Conservation (phyloP, 148 eudicot species). For the Silene latifolia region DNA sequence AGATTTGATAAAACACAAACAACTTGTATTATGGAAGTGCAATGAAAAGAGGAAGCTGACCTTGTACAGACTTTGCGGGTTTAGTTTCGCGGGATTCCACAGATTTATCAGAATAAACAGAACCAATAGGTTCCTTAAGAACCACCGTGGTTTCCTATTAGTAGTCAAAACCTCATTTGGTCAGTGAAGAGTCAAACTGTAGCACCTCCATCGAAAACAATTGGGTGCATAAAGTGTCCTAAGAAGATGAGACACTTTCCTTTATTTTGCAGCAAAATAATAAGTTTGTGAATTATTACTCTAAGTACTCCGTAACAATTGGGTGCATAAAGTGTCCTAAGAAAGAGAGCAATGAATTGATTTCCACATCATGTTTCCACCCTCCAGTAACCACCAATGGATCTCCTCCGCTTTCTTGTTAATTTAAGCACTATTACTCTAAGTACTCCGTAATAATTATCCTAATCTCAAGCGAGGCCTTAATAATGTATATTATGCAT, state of each 20-base stretch:
- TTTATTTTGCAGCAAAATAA: no score
- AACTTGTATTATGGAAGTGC: background rate
- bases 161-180: background rate
- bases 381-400: no score
- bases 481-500: no score
- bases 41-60: constrained; percentile 21
- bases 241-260: background rate
- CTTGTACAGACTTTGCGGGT: constrained; percentile 43
- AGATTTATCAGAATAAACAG: constrained; percentile 41
- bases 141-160: constrained; percentile 45
- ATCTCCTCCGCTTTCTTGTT: no score
- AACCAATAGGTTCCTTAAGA: constrained; percentile 57
- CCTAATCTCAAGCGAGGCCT: no score
- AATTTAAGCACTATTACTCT: no score
- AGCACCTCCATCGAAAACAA: background rate
- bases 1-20: background rate
- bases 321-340: no score
- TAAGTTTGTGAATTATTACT: no score
- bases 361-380: no score
- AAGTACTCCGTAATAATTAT: no score
- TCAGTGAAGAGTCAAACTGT: background rate
- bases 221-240: background rate
- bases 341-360: no score
- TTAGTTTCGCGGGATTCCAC: constrained; percentile 41
- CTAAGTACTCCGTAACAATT: no score